phyloP scores from a whole-genome alignment of 2,329 filamentous ascomycete genomes.

The Achaetomium macrosporum region DNA sequence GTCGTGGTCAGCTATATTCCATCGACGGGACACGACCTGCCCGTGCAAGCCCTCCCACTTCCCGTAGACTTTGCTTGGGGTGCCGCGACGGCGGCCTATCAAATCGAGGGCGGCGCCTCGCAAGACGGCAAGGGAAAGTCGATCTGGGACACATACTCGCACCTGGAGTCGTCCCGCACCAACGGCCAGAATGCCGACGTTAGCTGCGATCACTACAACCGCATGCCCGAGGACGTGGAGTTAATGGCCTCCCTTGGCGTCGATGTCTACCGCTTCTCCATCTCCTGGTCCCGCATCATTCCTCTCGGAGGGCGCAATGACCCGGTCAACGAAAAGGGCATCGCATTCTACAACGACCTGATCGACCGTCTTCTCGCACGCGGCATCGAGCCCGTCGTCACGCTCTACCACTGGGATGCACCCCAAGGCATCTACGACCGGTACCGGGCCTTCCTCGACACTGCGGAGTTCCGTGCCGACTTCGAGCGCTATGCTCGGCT shows the following conservation, averaged over 20 bases:
- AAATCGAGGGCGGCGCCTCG: slow-evolving; percentile 72
- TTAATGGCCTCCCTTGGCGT: slow-evolving; percentile 70
- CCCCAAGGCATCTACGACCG: slow-evolving; percentile 72
- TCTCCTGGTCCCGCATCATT: slow-evolving; percentile 80
- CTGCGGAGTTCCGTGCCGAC: slow-evolving; percentile 75
- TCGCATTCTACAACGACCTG: slow-evolving; percentile 73
- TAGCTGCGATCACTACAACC: slow-evolving; percentile 80
- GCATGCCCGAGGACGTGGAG: slow-evolving; percentile 68
- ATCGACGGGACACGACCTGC: background rate
- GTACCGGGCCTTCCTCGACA: slow-evolving; percentile 76
- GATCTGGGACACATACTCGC: slow-evolving; percentile 83
- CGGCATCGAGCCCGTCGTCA: slow-evolving; percentile 75
- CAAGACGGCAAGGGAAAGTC: slow-evolving; percentile 74
- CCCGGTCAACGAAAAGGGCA: slow-evolving; percentile 69
- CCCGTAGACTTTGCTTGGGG: background rate
- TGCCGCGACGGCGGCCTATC: slow-evolving; percentile 44
- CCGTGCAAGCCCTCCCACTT: background rate
- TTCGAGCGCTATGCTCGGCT: slow-evolving; percentile 73
- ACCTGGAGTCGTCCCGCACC: slow-evolving; percentile 49
- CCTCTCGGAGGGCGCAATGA: slow-evolving; percentile 79
- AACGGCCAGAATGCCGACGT: slow-evolving; percentile 74
- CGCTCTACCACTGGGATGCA: slow-evolving; percentile 83
- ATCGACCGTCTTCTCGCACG: slow-evolving; percentile 71
- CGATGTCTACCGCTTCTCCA: slow-evolving; percentile 74
- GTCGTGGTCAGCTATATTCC: background rate